These are phyloP conservation scores for Ophidiomyces ophidiicola DNA, from an alignment of 2,329 filamentous ascomycete species.

Conservation along the genomic window DNA sequence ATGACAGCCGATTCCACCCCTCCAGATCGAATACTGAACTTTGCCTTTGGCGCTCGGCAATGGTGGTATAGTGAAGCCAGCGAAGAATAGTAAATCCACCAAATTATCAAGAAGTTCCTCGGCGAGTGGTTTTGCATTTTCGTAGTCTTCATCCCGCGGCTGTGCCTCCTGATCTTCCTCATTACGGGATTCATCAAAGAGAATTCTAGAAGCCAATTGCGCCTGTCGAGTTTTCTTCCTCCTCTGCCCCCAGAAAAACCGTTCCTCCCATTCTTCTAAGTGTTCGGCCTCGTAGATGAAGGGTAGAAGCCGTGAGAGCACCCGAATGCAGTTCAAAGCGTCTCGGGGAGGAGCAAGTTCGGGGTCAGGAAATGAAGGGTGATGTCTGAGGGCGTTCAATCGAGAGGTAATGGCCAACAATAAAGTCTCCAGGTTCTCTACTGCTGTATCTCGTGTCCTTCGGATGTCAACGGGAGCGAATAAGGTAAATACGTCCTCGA, in stretches of 20 bases:
- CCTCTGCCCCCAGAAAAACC: constrained; percentile 78
- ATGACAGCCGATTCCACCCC: constrained; percentile 93
- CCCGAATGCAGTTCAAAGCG: constrained; percentile 87
- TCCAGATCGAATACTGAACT: constrained; percentile 91
- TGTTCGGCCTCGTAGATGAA: constrained; percentile 85
- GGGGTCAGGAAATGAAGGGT: constrained; percentile 78
- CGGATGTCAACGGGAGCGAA: constrained; percentile 84
- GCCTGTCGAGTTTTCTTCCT: constrained; percentile 58
- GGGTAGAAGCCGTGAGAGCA: constrained; percentile 78
- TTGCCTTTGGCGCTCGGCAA: constrained; percentile 60
- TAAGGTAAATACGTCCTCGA: constrained; percentile 92
- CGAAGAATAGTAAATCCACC: constrained; percentile 80
- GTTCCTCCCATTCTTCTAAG: constrained; percentile 73
- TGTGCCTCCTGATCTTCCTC: constrained; percentile 36
- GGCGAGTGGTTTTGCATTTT: constrained; percentile 73
- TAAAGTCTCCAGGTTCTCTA: constrained; percentile 82
- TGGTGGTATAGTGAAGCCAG: constrained; percentile 71
- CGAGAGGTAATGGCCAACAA: constrained; percentile 73
- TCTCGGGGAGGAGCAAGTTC: constrained; percentile 73
- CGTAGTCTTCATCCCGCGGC: constrained; percentile 51
- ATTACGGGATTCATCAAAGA: constrained; percentile 64
- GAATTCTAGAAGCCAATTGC: constrained; percentile 57
- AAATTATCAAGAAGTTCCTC: constrained; percentile 88
- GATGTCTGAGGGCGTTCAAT: constrained; percentile 68
- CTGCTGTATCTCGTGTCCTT: constrained; percentile 68